phyloP scores from a whole-genome alignment of 352 stramenopile species.

The Phytophthora pinifolia region DNA sequence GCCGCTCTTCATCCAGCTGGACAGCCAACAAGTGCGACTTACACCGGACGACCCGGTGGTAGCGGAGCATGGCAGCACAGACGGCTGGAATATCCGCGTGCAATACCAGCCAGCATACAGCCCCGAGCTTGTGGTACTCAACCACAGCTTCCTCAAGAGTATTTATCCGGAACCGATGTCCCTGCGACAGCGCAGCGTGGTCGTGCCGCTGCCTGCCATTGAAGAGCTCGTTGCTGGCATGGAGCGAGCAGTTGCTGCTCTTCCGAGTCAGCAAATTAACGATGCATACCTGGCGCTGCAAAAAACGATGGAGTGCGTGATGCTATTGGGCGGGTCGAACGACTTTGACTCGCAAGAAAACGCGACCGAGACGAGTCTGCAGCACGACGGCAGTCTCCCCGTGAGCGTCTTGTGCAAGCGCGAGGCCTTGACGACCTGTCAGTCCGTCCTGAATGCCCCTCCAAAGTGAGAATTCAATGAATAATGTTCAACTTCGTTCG shows the following conservation, averaged over 20 bases:
- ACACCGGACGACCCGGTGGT: slow-evolving; percentile 34
- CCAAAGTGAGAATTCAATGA: slow-evolving; percentile 5
- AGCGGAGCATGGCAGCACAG: slow-evolving; percentile 24
- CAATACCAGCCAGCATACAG: slow-evolving; percentile 45
- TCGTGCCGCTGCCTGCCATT: slow-evolving; percentile 14
- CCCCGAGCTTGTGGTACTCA: slow-evolving; percentile 38
- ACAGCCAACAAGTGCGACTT: slow-evolving; percentile 43
- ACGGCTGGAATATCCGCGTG: slow-evolving; percentile 40
- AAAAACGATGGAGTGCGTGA: slow-evolving; percentile 44
- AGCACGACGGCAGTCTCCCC: slow-evolving; percentile 37
- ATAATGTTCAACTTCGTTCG: not conserved
- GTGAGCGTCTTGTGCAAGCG: slow-evolving; percentile 38
- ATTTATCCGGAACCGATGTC: slow-evolving; percentile 25
- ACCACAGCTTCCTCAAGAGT: slow-evolving; percentile 33
- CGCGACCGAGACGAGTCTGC: slow-evolving; percentile 35
- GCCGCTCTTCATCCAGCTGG: slow-evolving; percentile 36
- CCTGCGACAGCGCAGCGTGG: slow-evolving; percentile 2
- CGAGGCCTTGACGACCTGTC: slow-evolving; percentile 27
- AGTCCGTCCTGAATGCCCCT: slow-evolving; percentile 16
- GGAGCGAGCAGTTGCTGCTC: slow-evolving; percentile 25
- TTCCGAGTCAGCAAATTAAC: slow-evolving; percentile 26
- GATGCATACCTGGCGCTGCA: slow-evolving; percentile 33
- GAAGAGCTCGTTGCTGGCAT: slow-evolving; percentile 29
- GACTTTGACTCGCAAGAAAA: slow-evolving; percentile 30
- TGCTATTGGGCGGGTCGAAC: slow-evolving; percentile 38